Evolutionary conservation across 1,284 basidiomycete species (phyloP).

Genomic region (Golubevia sp.): DNA sequence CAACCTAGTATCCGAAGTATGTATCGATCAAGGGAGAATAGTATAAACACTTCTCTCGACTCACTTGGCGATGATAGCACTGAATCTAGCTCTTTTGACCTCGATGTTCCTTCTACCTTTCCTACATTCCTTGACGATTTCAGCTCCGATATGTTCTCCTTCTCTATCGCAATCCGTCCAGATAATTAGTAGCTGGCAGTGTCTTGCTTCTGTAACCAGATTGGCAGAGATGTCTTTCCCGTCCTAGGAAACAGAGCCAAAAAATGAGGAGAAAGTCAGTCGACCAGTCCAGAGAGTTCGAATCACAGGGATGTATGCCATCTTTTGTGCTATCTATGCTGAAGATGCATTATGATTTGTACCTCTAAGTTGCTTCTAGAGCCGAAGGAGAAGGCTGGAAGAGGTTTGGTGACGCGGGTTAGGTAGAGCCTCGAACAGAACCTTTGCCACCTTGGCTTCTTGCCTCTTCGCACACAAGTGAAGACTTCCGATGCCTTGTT

Average conservation of each 20-base stretch:
- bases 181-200: conserved; percentile 53
- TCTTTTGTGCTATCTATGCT: not conserved
- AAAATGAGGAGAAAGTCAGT: not conserved
- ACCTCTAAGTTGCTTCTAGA: no score
- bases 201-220: conserved; percentile 38
- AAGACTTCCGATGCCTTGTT: no score
- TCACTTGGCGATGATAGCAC: conserved; percentile 49
- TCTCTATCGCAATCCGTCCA: conserved; percentile 62
- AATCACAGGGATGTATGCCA: not conserved
- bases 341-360: not conserved
- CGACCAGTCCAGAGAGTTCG: no score
- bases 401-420: no score
- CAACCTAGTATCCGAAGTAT: no score
- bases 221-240: conserved; percentile 39
- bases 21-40: no score
- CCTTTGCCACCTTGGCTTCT: no score
- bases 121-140: conserved; percentile 44
- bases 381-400: no score
- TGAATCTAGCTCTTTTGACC: conserved; percentile 53
- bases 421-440: no score
- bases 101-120: conserved; percentile 29
- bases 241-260: conserved; percentile 12
- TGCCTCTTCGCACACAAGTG: no score
- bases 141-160: conserved; percentile 56
- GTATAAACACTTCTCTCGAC: no score